Conservation (phyloP, 768 basidiomycete species). For the Boletus insuetus region DNA sequence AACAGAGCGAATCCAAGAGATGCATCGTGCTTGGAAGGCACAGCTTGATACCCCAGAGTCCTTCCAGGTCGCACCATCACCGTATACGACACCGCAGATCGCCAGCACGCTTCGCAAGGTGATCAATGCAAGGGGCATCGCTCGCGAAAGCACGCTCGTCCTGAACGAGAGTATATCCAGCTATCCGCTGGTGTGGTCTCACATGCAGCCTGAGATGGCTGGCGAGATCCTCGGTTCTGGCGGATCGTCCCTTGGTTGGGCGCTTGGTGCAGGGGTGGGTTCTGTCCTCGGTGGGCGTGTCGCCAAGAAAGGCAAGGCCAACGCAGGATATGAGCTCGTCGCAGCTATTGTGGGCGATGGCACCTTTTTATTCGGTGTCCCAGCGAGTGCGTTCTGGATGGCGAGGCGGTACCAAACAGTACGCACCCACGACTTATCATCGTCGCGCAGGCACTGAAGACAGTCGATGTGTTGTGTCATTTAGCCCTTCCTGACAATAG, state of each 20-base stretch:
- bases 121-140: slow-evolving; percentile 34
- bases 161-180: slow-evolving; percentile 67
- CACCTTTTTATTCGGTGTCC: slow-evolving; percentile 63
- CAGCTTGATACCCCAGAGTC: slow-evolving; percentile 34
- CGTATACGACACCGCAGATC: slow-evolving; percentile 46
- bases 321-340: slow-evolving; percentile 48
- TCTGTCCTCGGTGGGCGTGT: slow-evolving; percentile 44
- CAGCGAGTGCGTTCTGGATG: slow-evolving; percentile 70
- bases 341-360: slow-evolving; percentile 68
- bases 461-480: not conserved
- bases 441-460: not conserved
- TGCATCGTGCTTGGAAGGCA: slow-evolving; percentile 28
- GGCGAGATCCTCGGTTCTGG: slow-evolving; percentile 57
- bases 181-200: slow-evolving; percentile 52
- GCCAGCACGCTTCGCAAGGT: slow-evolving; percentile 45
- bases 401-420: slow-evolving; percentile 67
- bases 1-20: slow-evolving; percentile 15
- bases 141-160: slow-evolving; percentile 42
- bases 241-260: slow-evolving; percentile 68
- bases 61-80: slow-evolving; percentile 12
- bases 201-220: slow-evolving; percentile 50
- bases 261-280: slow-evolving; percentile 62
- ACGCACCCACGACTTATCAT: slow-evolving; percentile 10
- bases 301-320: slow-evolving; percentile 18
- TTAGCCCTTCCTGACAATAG: slow-evolving; percentile 67